These are phyloP conservation scores for Trypanosoma mega DNA, from an alignment of 208 protist species.

Conservation along the genomic window DNA sequence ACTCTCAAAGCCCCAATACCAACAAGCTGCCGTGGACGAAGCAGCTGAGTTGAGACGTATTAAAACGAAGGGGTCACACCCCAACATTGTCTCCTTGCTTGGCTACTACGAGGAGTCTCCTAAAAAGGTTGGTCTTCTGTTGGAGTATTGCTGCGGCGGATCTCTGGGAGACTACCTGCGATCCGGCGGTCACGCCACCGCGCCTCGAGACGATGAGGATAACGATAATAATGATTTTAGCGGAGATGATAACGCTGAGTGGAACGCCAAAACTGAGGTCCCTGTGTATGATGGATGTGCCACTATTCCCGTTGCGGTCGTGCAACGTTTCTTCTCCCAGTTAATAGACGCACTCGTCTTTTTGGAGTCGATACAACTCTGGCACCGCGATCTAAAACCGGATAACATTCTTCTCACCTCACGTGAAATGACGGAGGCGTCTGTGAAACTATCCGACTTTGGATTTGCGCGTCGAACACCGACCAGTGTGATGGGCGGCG, in stretches of 20 bases:
- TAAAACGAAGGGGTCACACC: background rate
- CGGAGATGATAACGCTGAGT: background rate
- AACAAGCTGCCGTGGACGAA: background rate
- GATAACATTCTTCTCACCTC: constrained; percentile 43
- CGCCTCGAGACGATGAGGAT: background rate
- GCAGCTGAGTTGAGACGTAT: constrained; percentile 11
- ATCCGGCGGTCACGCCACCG: background rate
- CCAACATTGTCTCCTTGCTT: constrained; percentile 14
- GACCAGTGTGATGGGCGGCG: background rate
- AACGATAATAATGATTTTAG: background rate
- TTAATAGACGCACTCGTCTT: constrained; percentile 17
- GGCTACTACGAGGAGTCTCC: constrained; percentile 5
- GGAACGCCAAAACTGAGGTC: background rate
- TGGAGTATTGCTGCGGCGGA: constrained; percentile 17
- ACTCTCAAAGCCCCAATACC: constrained; percentile 6
- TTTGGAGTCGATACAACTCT: constrained; percentile 20
- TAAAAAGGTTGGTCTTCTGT: background rate
- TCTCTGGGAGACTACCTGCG: constrained; percentile 14
- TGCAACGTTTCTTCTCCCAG: constrained; percentile 9
- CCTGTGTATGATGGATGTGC: background rate
- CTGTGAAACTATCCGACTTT: constrained; percentile 16
- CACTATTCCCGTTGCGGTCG: background rate
- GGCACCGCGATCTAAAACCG: constrained; percentile 60
- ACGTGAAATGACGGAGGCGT: background rate
- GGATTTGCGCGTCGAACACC: constrained; percentile 18